These are phyloP conservation scores for Spongospora subterranea DNA, from an alignment of 208 protist species.

Conservation along the genomic window DNA sequence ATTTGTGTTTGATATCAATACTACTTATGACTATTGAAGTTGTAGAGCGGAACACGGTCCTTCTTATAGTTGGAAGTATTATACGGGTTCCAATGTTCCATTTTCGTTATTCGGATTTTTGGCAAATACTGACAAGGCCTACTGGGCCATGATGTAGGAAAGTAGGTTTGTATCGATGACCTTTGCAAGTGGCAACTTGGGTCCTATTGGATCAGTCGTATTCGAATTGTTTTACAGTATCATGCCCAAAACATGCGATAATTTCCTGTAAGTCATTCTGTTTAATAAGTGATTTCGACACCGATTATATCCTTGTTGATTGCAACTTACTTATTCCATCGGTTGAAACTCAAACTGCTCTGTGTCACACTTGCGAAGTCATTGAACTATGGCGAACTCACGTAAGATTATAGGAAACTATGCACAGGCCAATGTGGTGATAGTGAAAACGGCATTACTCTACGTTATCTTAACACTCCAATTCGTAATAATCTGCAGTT, in stretches of 20 bases:
- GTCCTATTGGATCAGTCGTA: background rate
- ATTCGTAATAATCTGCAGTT: background rate
- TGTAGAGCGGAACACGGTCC: too few species aligned
- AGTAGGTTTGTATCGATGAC: conserved; percentile 6
- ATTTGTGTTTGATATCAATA: too few species aligned
- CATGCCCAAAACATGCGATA: conserved; percentile 21
- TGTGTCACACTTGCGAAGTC: too few species aligned
- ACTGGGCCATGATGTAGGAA: background rate
- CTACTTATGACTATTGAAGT: too few species aligned
- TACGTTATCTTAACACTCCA: background rate
- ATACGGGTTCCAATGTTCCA: background rate
- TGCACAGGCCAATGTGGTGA: background rate
- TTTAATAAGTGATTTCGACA: background rate
- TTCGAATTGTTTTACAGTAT: conserved; percentile 7
- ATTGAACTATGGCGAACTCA: too few species aligned
- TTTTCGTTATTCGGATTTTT: background rate
- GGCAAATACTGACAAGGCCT: background rate
- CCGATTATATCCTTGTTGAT: background rate
- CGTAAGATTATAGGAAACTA: too few species aligned
- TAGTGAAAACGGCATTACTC: background rate
- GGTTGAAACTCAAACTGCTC: too few species aligned
- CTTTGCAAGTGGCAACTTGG: background rate
- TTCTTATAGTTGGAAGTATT: too few species aligned
- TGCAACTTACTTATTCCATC: background rate
- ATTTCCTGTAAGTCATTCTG: too few species aligned